These are phyloP conservation scores for Ettlia oleoabundans DNA, from an alignment of 139 green algal species.

Conservation along the genomic window DNA sequence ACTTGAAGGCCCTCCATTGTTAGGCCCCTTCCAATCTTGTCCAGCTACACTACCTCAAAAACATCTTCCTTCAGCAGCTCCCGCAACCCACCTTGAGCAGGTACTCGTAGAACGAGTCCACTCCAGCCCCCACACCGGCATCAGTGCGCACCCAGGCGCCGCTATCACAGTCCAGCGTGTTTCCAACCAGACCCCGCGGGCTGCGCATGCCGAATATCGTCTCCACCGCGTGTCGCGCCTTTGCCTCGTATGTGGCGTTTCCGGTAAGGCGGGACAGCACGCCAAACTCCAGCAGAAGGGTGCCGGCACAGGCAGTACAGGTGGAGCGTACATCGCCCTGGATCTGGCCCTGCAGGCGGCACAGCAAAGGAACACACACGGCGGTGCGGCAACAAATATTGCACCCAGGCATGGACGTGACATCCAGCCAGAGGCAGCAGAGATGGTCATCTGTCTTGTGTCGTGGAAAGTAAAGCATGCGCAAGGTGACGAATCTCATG, in stretches of 20 bases:
- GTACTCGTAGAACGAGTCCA: slow-evolving; percentile 93
- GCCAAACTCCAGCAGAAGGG: slow-evolving; percentile 89
- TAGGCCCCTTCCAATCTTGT: too few species aligned
- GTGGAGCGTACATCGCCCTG: slow-evolving; percentile 65
- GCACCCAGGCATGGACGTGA: neutral
- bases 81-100: slow-evolving; percentile 76
- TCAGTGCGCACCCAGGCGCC: slow-evolving; percentile 73
- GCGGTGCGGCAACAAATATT: too few species aligned
- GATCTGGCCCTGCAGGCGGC: slow-evolving; percentile 56
- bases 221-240: slow-evolving; percentile 37
- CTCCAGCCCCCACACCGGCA: slow-evolving; percentile 78
- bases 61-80: neutral
- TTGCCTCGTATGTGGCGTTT: slow-evolving; percentile 50
- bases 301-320: slow-evolving; percentile 89
- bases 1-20: too few species aligned
- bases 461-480: too few species aligned
- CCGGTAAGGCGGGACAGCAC: slow-evolving; percentile 72
- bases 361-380: neutral
- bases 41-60: neutral
- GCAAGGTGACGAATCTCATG: too few species aligned
- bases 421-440: too few species aligned
- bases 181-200: slow-evolving; percentile 73
- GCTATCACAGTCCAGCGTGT: slow-evolving; percentile 73
- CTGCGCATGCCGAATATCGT: slow-evolving; percentile 45
- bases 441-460: too few species aligned